Evolutionary conservation across 371 early-diverging fungal genomes (phyloP).

Genomic region (Dichotomocladium elegans): DNA sequence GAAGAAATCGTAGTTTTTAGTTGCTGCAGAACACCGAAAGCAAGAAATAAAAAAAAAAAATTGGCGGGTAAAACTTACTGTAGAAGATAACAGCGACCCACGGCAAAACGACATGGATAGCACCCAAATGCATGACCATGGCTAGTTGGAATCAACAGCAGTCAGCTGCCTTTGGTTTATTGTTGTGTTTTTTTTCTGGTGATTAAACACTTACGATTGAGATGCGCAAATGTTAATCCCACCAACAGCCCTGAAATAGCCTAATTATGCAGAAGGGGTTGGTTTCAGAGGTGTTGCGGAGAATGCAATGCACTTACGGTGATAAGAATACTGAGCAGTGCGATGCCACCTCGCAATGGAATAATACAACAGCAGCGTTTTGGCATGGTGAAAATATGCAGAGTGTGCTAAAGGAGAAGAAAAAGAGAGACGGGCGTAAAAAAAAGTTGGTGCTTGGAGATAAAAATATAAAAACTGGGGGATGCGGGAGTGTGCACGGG

Average conservation of each 20-base stretch:
- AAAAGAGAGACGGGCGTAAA: neutral
- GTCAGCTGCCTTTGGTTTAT: too few species aligned
- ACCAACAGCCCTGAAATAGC: slow-evolving; percentile 28
- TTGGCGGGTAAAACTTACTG: slow-evolving; percentile 17
- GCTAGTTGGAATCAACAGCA: slow-evolving; percentile 14
- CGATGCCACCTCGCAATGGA: slow-evolving; percentile 36
- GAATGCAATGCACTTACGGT: slow-evolving; percentile 14
- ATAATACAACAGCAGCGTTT: slow-evolving; percentile 43
- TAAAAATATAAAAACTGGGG: too few species aligned
- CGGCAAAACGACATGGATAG: slow-evolving; percentile 24
- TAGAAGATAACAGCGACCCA: slow-evolving; percentile 34
- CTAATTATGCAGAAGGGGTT: slow-evolving; percentile 12
- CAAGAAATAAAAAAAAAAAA: neutral
- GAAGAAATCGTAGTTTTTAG: neutral
- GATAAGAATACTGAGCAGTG: slow-evolving; percentile 27
- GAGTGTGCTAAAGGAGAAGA: neutral
- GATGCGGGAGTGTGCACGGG: too few species aligned
- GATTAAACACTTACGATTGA: slow-evolving; percentile 31
- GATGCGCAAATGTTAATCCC: slow-evolving; percentile 31
- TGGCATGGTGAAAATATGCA: slow-evolving; percentile 6
- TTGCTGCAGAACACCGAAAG: neutral
- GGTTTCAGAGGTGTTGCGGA: neutral
- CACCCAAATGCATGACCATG: slow-evolving; percentile 38
- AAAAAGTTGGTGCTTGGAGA: too few species aligned
- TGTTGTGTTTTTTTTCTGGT: too few species aligned